Evolutionary conservation across 495 filamentous ascomycete genomes (phyloP).

Genomic region (Podospora conica): DNA sequence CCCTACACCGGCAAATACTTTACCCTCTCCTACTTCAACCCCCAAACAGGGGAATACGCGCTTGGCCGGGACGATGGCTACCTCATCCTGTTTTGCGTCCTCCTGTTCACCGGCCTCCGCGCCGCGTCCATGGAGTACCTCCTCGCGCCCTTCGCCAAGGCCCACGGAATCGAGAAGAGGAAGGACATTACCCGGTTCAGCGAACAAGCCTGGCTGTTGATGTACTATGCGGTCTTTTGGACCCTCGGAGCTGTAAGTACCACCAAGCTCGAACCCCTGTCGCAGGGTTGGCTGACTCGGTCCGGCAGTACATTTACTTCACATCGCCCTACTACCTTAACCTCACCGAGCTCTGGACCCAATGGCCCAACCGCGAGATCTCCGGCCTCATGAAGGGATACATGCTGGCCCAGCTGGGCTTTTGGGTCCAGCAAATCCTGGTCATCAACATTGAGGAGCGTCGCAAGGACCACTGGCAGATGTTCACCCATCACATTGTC

Average conservation of each 20-base stretch:
- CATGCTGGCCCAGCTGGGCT: conserved; percentile 82
- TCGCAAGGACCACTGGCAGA: conserved; percentile 90
- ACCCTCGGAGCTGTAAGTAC: conserved; percentile 71
- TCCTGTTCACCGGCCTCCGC: conserved; percentile 79
- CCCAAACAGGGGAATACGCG: conserved; percentile 57
- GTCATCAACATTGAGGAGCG: conserved; percentile 91
- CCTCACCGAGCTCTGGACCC: conserved; percentile 69
- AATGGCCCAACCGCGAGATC: conserved; percentile 73
- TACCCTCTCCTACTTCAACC: conserved; percentile 74
- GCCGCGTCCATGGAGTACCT: conserved; percentile 83
- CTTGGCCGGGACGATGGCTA: conserved; percentile 74
- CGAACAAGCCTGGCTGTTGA: conserved; percentile 84
- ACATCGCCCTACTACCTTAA: conserved; percentile 74
- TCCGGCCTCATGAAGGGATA: conserved; percentile 78
- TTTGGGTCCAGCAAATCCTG: conserved; percentile 90
- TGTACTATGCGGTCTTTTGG: conserved; percentile 79
- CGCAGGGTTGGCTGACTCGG: conserved; percentile 19
- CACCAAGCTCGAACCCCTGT: background rate
- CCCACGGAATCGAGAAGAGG: conserved; percentile 59
- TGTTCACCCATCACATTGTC: conserved; percentile 91
- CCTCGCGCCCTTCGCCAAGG: conserved; percentile 65
- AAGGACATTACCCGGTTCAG: conserved; percentile 77
- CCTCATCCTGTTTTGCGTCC: conserved; percentile 71
- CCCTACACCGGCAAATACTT: conserved; percentile 80
- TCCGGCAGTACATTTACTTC: conserved; percentile 67